Conservation (phyloP, 345 rosid species). For the Citrus hindsii region DNA sequence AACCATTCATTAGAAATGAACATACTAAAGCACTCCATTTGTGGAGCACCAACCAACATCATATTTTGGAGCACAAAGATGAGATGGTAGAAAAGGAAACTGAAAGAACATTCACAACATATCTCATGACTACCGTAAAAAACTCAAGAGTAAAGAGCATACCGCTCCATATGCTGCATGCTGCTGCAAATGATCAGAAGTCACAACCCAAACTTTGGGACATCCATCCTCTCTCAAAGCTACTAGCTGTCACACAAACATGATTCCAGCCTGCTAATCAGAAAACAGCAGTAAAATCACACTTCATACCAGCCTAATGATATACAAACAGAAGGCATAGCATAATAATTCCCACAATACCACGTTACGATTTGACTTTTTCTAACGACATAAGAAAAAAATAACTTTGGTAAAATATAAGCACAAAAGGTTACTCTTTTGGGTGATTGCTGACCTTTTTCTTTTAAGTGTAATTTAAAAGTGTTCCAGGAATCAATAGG, state of each 20-base stretch:
- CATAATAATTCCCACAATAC: not conserved
- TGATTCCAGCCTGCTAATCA: conserved; percentile 13
- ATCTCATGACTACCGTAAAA: not conserved
- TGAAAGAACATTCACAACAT: not conserved
- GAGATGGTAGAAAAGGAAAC: not conserved
- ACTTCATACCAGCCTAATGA: not conserved
- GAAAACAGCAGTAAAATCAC: not conserved
- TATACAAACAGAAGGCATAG: not conserved
- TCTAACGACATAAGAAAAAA: not conserved
- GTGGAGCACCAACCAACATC: not conserved
- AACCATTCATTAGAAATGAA: not conserved
- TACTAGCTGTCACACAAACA: conserved; percentile 53
- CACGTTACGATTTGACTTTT: not conserved
- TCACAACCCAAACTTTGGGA: conserved; percentile 94
- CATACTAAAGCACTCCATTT: not conserved
- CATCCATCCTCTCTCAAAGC: conserved; percentile 88
- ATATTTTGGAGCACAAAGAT: not conserved
- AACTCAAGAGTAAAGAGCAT: conserved; percentile 21
- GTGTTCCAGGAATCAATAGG: not conserved
- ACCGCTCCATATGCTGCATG: conserved; percentile 94
- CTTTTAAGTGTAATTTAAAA: not conserved
- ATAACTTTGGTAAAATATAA: not conserved
- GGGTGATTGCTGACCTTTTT: not conserved
- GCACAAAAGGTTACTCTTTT: not conserved
- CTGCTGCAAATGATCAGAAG: conserved; percentile 80